Evolutionary conservation across 345 rosid species (phyloP), one percentile per base, ranked within the genome.

Genomic region (Turritis glabra): DNA sequence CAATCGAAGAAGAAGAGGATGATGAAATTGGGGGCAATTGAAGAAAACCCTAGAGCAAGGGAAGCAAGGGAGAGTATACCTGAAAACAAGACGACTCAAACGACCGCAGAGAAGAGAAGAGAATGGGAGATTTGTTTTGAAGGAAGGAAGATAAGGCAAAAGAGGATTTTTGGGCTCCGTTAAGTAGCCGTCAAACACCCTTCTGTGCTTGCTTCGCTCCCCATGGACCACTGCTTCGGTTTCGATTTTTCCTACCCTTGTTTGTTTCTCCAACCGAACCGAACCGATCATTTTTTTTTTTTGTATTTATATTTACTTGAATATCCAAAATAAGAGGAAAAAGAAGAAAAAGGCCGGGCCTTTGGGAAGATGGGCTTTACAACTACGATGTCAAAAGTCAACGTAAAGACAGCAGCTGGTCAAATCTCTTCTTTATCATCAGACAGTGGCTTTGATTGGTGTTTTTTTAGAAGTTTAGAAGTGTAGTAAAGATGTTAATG

Each of bases 141-240:
- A 40, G 44, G 77, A 54, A 73, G 79, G 74, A 75, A 75, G 79
- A 75, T 75, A 75, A 75, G 75, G 64, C 51, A 69, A 53, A 76
- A 69, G 70, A 52, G 57, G 79, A 51, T 67, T 66, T 48, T 50
- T 38, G 51, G 37, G 56, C 58, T 74, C 65, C 40, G 68, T 43
- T 55, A 33, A 53, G 79, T 68, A 68, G 74, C 79, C 79, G 79
- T 76, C 79, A 76, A 76, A 69, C 69, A 69, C 79, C 74, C 18
- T 60, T 55, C 62, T 55, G n/a, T n/a, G n/a, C n/a, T n/a, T n/a
- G 40, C 57, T 61, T 40, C 59, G 69, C 43, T 25, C 29, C n/a
- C 64, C 56, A 63, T 64, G 70, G 71, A 73, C 70, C 77, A 61
- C 63, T 63, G 70, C 55, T 40, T 40, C 73, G 68, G 69, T 67